Evolutionary conservation across 352 stramenopile genomes (phyloP).

Genomic region (Pythium utonaiense): DNA sequence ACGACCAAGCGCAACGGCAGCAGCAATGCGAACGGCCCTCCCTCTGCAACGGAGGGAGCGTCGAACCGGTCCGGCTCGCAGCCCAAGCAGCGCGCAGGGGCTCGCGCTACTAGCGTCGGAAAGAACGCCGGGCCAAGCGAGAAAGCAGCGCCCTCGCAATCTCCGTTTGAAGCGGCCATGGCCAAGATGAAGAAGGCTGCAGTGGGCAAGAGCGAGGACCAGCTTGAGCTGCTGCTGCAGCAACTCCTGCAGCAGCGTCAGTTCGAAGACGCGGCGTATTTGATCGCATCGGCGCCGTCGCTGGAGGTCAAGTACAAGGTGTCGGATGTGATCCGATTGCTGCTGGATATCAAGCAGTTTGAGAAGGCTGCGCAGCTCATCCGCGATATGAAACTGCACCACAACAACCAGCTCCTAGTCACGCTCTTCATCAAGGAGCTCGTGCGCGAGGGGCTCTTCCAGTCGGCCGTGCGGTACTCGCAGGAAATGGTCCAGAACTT

Average conservation of each 20-base stretch:
- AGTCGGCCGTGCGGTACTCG: constrained; percentile 62
- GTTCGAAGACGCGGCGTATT: constrained; percentile 63
- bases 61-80: constrained; percentile 40
- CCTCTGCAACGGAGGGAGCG: neutral
- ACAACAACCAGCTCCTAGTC: constrained; percentile 68
- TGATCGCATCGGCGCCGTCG: constrained; percentile 50
- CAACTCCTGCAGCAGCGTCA: constrained; percentile 36
- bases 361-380: constrained; percentile 72
- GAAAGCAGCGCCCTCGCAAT: constrained; percentile 19
- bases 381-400: constrained; percentile 58
- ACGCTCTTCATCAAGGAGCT: constrained; percentile 82
- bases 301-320: constrained; percentile 71
- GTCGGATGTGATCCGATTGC: constrained; percentile 72
- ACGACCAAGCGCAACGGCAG: constrained; percentile 2
- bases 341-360: constrained; percentile 58
- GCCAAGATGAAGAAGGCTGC: constrained; percentile 29
- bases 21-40: neutral
- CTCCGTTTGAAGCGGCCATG: constrained; percentile 33
- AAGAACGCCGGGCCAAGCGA: constrained; percentile 5
- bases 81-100: constrained; percentile 35
- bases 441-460: constrained; percentile 60
- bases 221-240: constrained; percentile 59
- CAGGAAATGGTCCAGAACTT: constrained; percentile 82
- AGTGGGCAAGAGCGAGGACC: constrained; percentile 34
- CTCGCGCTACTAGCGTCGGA: constrained; percentile 6